Base-by-base conservation (phyloP, 2,329 filamentous ascomycete genomes). In the Aspergillaceae sp. region DNA sequence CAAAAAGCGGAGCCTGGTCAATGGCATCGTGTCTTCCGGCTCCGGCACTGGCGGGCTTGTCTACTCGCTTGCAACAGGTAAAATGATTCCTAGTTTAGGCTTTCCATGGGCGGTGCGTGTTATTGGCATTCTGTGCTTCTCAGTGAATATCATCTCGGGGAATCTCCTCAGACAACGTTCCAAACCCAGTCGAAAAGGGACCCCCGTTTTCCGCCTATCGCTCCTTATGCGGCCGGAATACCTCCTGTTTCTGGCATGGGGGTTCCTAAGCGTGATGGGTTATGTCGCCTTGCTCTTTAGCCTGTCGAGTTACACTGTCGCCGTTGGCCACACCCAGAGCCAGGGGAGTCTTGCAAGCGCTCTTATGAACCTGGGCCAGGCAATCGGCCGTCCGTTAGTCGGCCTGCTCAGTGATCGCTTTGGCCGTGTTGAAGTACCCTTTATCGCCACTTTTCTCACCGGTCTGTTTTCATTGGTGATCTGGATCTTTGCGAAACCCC, bases 241-340 rank as follows among this genome's bases (percentile, higher is more conserved):
- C 48, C 48, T 79, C 3, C 68, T 82, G 0, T 66, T 84, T n/a
- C 66, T 81, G 26, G 66, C 59, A 3, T 85, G 77, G 67, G 80
- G 78, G 0, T 72, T 78, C 48, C 70, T 83, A 50, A 79, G 73
- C 43, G 79, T 83, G 73, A 66, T 86, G 4, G 82, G 78, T 4
- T 85, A 85, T 52, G 76, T 83, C 19, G 76, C 81, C 0, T 62
- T 85, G 2, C 68, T 84, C 2, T 86, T 83, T 64, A 80, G 75
- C 2, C 62, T 86, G 6, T 77, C 82, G 1, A 80, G 77, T 48
- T 85, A 82, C 56, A 79, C 79, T 1, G 66, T 73, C 5, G 73
- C 73, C 0, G 73, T 84, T 33, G 81, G 81, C 0, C 70, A 85
- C 3, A 71, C 70, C 0, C 65, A 77, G 2, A 66, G 74, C n/a